Evolutionary conservation across 208 protist species (phyloP), one percentile per base, ranked within the genome.

Genomic region (Crithidia brevicula): DNA sequence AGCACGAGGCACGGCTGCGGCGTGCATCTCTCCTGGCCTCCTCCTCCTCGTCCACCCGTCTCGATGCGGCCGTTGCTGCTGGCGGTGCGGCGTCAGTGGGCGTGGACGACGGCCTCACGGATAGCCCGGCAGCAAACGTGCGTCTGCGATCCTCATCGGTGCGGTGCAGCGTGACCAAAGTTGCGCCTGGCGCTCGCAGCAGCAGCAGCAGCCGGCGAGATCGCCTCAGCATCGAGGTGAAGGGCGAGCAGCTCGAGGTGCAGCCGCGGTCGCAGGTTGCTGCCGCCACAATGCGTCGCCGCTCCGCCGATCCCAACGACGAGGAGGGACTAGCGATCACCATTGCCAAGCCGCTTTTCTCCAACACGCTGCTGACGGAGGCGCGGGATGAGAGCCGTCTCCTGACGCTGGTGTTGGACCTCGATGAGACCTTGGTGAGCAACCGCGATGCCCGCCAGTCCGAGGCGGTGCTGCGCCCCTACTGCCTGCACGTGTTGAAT

Each of bases 401-500:
- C n/a, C 71, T 98, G 42, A 98, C 94, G 4, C 83, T 98, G 16
- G 92, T 98, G 20, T 66, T 96, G 20, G 94, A 98, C 78, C 82
- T 98, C 22, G 94, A 98, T 65, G 94, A 98, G 72, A 98, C 94
- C 23, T 86, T 98, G 13, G 92, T 98, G 0, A 89, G 80, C 68
- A 98, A 98, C 77, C 89, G 94, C 38, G 79, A 86, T 42, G 22
- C 61, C 4, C 75, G 74, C 45, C 57, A 77, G 30, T 74, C 77
- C 5, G 74, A 61, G 15, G 89, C 93, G 38, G 88, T 94, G 61
- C 62, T 95, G 16, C 87, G 94, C 5, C 90, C 92, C 18, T 98
- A 95, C 78, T 86, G 80, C 68, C 72, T 96, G 30, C 90, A 95
- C 58, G 77, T 97, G 47, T 74, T 97, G 20, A 88, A 97, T 45